Percentiles rank a stretch among this genome's conserved stretches.
These are phyloP conservation scores for Cardamine occulta DNA, from an alignment of 345 rosid species.

Conservation along the genomic window DNA sequence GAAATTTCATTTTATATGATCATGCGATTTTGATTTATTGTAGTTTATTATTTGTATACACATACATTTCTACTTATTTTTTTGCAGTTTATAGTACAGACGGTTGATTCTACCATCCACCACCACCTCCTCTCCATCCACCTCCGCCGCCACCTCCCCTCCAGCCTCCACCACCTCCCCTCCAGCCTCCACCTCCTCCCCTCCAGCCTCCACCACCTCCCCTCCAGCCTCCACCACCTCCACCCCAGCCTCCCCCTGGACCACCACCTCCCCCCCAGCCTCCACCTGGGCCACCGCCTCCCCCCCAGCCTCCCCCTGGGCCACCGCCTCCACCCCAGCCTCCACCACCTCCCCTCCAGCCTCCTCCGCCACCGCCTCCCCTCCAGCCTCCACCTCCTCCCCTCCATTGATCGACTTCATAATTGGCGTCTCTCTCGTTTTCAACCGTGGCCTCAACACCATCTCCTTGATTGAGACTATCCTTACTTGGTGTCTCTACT, in stretches of 20 bases:
- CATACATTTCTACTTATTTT: background rate
- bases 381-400: background rate
- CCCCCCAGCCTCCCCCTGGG: constrained; percentile 10
- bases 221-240: constrained; percentile 4
- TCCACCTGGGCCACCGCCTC: constrained; percentile 1
- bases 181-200: background rate
- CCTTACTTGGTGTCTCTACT: constrained; percentile 19
- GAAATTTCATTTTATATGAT: constrained; percentile 34
- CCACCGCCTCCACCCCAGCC: too few relatives aligned
- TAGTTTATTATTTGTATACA: background rate
- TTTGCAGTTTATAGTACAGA: constrained; percentile 28
- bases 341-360: too few relatives aligned
- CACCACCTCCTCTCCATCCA: constrained; percentile 12
- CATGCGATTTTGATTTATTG: constrained; percentile 40
- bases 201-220: constrained; percentile 6
- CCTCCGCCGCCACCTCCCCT: constrained; percentile 16
- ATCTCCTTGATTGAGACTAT: constrained; percentile 2
- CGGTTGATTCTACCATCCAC: constrained; percentile 10
- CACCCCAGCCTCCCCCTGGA: background rate
- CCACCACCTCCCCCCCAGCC: constrained; percentile 13
- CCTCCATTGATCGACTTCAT: constrained; percentile 22
- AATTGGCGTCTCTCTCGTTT: background rate
- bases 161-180: constrained; percentile 1
- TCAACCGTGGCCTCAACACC: background rate
- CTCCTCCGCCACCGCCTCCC: constrained; percentile 3